Conservation (phyloP, 371 early-diverging fungal species). For the Parasitella parasitica region DNA sequence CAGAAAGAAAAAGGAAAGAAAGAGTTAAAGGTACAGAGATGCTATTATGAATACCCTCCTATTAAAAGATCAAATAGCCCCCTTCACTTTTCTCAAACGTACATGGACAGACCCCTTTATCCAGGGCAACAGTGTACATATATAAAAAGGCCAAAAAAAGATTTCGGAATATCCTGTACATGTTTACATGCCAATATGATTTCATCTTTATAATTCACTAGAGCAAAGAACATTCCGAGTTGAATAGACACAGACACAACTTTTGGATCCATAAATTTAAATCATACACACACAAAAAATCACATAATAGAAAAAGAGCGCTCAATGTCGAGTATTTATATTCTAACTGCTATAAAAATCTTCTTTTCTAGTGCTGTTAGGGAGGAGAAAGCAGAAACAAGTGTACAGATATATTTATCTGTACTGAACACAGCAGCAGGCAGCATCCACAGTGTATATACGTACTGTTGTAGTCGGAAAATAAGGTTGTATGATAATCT, state of each 20-base stretch:
- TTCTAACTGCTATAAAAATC: not conserved
- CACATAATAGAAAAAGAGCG: not conserved
- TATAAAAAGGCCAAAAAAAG: not conserved
- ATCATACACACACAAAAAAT: not conserved
- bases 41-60: not conserved
- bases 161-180: conserved; percentile 2
- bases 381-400: not conserved
- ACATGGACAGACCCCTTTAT: not conserved
- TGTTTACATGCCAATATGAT: not conserved
- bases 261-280: not conserved
- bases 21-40: not conserved
- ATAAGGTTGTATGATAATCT: not conserved
- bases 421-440: not conserved
- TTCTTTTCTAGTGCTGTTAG: not conserved
- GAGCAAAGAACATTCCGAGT: no score
- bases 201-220: no score
- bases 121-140: not conserved
- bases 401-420: no score
- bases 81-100: not conserved
- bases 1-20: not conserved
- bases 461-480: no score
- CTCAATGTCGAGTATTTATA: not conserved
- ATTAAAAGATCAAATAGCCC: not conserved
- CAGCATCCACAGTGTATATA: no score
- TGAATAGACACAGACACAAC: no score